Evolutionary conservation across 805 yeast species (phyloP).

Genomic region (Teunomyces funiuensis): DNA sequence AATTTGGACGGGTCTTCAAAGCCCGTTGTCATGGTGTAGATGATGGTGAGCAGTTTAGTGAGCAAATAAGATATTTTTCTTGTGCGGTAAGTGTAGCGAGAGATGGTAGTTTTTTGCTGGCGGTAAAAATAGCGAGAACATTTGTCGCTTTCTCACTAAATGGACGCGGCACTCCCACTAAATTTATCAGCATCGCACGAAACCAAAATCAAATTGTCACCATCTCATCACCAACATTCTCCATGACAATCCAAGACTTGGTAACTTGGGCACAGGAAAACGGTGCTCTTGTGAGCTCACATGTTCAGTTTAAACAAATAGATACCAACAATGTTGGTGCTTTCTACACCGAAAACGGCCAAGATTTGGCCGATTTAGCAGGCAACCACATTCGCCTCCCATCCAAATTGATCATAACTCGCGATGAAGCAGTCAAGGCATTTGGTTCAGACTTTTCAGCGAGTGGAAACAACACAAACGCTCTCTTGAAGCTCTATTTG

Average conservation of each 20-base stretch:
- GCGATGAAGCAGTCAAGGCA: slow-evolving; percentile 9
- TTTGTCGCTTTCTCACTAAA: not conserved
- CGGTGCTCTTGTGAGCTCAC: slow-evolving; percentile 28
- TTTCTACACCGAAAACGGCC: slow-evolving; percentile 7
- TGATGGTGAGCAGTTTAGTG: not conserved
- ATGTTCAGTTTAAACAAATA: slow-evolving; percentile 23
- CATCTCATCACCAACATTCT: not conserved
- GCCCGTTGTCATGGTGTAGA: not conserved
- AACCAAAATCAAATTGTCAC: too few relatives aligned
- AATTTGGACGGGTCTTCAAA: not conserved
- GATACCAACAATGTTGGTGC: slow-evolving; percentile 28
- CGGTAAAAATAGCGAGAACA: not conserved
- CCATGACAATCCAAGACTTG: slow-evolving; percentile 11
- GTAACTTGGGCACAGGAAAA: slow-evolving; percentile 32
- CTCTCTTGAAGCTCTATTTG: slow-evolving; percentile 36
- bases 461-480: slow-evolving; percentile 24
- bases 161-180: not conserved
- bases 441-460: slow-evolving; percentile 9
- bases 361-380: slow-evolving; percentile 3
- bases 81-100: too few relatives aligned
- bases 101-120: not conserved
- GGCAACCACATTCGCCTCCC: slow-evolving; percentile 12
- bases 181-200: too few relatives aligned
- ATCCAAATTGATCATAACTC: slow-evolving; percentile 8
- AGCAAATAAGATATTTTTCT: not conserved